These are phyloP conservation scores for Pseudogymnoascus sp. DNA, from an alignment of 2,329 filamentous ascomycete species.

Conservation along the genomic window DNA sequence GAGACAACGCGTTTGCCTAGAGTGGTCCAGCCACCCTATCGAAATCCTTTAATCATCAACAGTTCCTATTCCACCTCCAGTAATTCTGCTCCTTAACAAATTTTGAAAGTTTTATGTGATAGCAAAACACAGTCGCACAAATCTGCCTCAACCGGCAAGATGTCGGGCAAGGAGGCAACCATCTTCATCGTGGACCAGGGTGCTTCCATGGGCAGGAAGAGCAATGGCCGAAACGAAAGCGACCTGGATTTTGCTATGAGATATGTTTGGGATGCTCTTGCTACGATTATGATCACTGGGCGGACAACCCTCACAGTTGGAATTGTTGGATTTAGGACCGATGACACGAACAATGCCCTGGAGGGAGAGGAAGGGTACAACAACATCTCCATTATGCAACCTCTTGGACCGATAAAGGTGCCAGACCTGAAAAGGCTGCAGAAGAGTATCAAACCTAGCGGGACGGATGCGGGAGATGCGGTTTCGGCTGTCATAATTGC, in stretches of 20 bases:
- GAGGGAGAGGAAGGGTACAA: slow-evolving; percentile 64
- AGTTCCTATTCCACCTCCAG: neutral
- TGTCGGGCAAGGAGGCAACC: slow-evolving; percentile 90
- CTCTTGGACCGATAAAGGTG: slow-evolving; percentile 53
- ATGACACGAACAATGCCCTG: slow-evolving; percentile 64
- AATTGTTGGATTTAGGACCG: slow-evolving; percentile 76
- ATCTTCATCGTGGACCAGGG: slow-evolving; percentile 89
- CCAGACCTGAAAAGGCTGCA: slow-evolving; percentile 59
- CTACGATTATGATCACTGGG: slow-evolving; percentile 56
- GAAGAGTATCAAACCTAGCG: slow-evolving; percentile 56
- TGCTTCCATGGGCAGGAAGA: slow-evolving; percentile 67
- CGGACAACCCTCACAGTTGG: slow-evolving; percentile 68
- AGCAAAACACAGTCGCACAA: neutral
- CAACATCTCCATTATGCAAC: slow-evolving; percentile 74
- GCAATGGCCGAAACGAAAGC: slow-evolving; percentile 62
- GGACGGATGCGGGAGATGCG: slow-evolving; percentile 66
- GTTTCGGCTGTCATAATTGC: slow-evolving; percentile 83
- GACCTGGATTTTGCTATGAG: slow-evolving; percentile 85
- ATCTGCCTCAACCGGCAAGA: slow-evolving; percentile 33
- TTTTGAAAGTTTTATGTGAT: neutral
- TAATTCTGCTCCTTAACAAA: neutral
- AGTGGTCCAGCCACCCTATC: slow-evolving; percentile 12
- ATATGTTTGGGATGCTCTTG: slow-evolving; percentile 93
- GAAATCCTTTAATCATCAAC: neutral
- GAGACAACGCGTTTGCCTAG: slow-evolving; percentile 3